Evolutionary conservation across 768 basidiomycete genomes (phyloP).

Genomic region (Termitomyces sp.): DNA sequence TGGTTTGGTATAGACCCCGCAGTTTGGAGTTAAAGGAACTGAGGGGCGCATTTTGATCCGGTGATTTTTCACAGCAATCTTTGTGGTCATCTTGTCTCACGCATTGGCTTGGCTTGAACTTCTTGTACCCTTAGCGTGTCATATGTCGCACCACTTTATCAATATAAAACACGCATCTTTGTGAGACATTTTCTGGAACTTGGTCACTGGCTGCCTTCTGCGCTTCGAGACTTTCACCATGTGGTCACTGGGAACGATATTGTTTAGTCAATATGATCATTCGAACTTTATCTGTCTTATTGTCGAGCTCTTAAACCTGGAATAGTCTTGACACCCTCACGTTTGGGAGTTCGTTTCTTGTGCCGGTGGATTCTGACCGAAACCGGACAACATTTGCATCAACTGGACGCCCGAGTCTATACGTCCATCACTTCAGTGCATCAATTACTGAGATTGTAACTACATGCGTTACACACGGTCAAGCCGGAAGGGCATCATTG

Average conservation of each 20-base stretch:
- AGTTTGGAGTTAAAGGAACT: slow-evolving; percentile 19
- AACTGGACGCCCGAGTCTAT: neutral
- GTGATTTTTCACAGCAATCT: neutral
- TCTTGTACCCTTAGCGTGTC: slow-evolving; percentile 5
- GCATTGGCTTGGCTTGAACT: slow-evolving; percentile 3
- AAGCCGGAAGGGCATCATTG: neutral
- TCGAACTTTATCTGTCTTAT: too few species aligned
- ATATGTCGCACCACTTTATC: slow-evolving; percentile 5
- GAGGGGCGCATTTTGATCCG: neutral
- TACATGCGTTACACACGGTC: slow-evolving; percentile 13
- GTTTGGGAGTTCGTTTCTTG: slow-evolving; percentile 1
- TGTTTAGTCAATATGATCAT: neutral
- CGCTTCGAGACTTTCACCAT: neutral
- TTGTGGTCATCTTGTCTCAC: slow-evolving; percentile 8
- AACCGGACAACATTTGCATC: neutral
- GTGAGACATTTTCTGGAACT: slow-evolving; percentile 1
- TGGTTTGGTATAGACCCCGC: slow-evolving; percentile 56
- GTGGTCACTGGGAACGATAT: neutral
- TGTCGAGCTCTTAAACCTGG: neutral
- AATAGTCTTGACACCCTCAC: neutral
- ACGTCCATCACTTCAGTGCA: slow-evolving; percentile 1
- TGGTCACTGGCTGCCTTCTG: slow-evolving; percentile 4
- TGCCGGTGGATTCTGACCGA: neutral
- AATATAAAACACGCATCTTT: slow-evolving; percentile 5
- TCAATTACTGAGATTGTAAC: neutral